Evolutionary conservation across 192 early-diverging fungal genomes (phyloP).

Genomic region (Linnemannia schmuckeri): DNA sequence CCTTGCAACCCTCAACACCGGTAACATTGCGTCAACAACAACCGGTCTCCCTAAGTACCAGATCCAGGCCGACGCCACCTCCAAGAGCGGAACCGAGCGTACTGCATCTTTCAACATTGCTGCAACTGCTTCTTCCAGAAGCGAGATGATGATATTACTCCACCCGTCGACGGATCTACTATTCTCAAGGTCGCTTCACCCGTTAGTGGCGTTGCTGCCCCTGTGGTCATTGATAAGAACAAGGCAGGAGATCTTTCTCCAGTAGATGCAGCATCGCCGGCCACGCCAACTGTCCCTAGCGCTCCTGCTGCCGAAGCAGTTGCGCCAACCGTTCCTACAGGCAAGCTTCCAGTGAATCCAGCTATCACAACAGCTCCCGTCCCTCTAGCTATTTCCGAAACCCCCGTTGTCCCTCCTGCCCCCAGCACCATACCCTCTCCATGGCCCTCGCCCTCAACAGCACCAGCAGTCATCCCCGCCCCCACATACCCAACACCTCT

Average conservation of each 20-base stretch:
- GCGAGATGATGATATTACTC: neutral
- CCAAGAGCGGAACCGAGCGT: neutral
- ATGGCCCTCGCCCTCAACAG: neutral
- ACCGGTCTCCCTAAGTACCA: neutral
- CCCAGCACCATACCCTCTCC: neutral
- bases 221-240: neutral
- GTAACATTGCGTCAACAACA: neutral
- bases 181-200: neutral
- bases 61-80: neutral
- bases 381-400: too few relatives aligned
- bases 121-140: neutral
- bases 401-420: neutral
- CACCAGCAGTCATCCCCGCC: neutral
- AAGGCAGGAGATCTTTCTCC: neutral
- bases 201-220: neutral
- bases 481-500: constrained; percentile 2
- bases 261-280: neutral
- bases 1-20: neutral
- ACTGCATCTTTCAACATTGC: neutral
- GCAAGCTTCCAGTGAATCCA: too few relatives aligned
- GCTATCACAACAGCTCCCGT: too few relatives aligned
- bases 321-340: too few relatives aligned
- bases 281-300: neutral
- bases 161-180: neutral
- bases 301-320: neutral